Evolutionary conservation across 2,329 filamentous ascomycete species (phyloP), one percentile per base, ranked within the genome.

Genomic region (Diaporthe sp.): DNA sequence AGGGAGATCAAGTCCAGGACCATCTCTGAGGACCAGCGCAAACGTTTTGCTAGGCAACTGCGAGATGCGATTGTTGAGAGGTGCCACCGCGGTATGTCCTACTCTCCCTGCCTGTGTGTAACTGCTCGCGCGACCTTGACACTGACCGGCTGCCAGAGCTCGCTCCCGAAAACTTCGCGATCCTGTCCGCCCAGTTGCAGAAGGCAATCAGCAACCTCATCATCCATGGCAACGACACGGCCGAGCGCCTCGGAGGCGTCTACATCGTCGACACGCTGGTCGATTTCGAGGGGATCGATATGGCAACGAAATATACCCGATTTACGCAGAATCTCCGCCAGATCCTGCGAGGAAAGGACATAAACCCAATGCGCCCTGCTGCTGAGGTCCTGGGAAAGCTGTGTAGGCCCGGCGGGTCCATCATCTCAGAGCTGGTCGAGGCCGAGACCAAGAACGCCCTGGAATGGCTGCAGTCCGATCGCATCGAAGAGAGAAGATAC

Each of bases 361-460:
- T 95, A 78, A 92, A 92, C 73, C 95, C 97, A 31, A 96, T 99
- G 93, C 92, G 97, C 74, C 92, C 94, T 17, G 97, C 97, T 6
- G 96, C 97, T 57, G 92, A 94, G 79, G 96, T 96, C 5, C 89
- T 99, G 39, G 97, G 97, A 61, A 94, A 96, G 82, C 90, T 99
- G 76, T 98, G 96, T 77, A 93, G 95, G 79, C 97, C 97, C 0
- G 97, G 97, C 77, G 97, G 97, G 76, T 96, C 97, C 44, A 89
- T 98, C 78, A 98, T 98, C 60, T 97, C 96, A 10, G 96, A 98
- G 84, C 88, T 99, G 73, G 97, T 99, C 75, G 97, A 99, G 82
- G 96, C 95, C 73, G 96, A 99, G 85, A 96, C 98, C 77, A 97
- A 98, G 84, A 97, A 95, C 25, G 96, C 97, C 2, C 89, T 99